Evolutionary conservation across 2,329 filamentous ascomycete genomes (phyloP).

Genomic region (Hypoxylon sp.): DNA sequence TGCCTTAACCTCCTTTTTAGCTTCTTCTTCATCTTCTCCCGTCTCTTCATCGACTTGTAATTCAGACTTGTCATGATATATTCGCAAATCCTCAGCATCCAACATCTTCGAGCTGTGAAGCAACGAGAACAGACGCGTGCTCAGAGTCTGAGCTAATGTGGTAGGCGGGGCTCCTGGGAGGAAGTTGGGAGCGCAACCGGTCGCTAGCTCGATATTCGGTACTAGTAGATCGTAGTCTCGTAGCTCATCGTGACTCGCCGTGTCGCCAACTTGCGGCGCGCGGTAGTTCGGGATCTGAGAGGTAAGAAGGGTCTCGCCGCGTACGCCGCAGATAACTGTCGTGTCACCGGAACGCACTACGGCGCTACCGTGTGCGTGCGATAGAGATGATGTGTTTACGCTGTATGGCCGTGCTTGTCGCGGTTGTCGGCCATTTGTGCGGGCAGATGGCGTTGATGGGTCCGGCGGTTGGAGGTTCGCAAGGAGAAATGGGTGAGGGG

Average conservation of each 20-base stretch:
- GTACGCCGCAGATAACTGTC: conserved; percentile 92
- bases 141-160: conserved; percentile 84
- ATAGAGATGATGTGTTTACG: conserved; percentile 85
- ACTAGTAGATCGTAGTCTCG: conserved; percentile 81
- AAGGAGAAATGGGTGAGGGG: conserved; percentile 89
- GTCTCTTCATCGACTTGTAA: conserved; percentile 50
- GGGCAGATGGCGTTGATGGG: conserved; percentile 67
- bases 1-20: conserved; percentile 71
- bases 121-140: conserved; percentile 81
- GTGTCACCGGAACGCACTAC: conserved; percentile 91
- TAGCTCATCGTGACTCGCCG: conserved; percentile 60
- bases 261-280: conserved; percentile 55
- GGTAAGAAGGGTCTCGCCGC: conserved; percentile 84
- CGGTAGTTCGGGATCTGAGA: conserved; percentile 79
- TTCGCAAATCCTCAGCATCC: conserved; percentile 75
- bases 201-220: conserved; percentile 92
- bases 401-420: conserved; percentile 78
- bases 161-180: conserved; percentile 86
- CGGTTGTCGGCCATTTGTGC: conserved; percentile 84
- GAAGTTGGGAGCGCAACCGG: conserved; percentile 88
- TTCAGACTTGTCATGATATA: conserved; percentile 62
- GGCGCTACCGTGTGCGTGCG: conserved; percentile 90
- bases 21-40: conserved; percentile 49
- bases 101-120: conserved; percentile 80
- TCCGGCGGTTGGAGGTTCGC: conserved; percentile 80